phyloP scores from a whole-genome alignment of 2,329 filamentous ascomycete species.

The Phialocephala subalpina region DNA sequence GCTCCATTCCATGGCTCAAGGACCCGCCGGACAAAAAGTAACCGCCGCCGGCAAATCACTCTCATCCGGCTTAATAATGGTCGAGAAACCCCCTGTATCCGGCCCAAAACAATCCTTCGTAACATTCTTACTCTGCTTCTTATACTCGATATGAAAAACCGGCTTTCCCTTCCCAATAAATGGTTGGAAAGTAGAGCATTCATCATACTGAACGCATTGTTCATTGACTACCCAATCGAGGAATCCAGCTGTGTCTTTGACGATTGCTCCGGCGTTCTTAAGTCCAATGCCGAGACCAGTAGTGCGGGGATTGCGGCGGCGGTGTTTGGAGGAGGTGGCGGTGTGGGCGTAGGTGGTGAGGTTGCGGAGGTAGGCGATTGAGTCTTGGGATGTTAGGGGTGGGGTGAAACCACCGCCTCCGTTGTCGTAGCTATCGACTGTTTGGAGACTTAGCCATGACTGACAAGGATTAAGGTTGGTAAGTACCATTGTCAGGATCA shows the following conservation, averaged over 20 bases:
- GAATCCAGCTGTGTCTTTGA: constrained; percentile 54
- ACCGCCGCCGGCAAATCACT: constrained; percentile 1
- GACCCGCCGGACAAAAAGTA: background rate
- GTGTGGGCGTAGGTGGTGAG: constrained; percentile 62
- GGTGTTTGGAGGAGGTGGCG: background rate
- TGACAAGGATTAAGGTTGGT: too few relatives aligned
- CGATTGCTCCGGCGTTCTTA: constrained; percentile 73
- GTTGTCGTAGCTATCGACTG: constrained; percentile 71
- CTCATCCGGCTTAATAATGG: constrained; percentile 28
- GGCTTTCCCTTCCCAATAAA: constrained; percentile 70
- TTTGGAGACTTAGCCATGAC: background rate
- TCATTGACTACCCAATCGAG: constrained; percentile 76
- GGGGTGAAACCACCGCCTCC: constrained; percentile 69
- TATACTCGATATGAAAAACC: constrained; percentile 79
- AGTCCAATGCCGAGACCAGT: constrained; percentile 69
- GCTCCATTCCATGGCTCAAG: background rate
- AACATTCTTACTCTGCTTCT: constrained; percentile 45
- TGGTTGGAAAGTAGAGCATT: constrained; percentile 64
- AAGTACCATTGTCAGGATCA: constrained; percentile 72
- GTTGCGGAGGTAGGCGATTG: constrained; percentile 66
- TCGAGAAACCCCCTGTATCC: constrained; percentile 28
- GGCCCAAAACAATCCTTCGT: constrained; percentile 19
- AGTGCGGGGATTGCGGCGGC: constrained; percentile 18
- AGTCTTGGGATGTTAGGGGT: constrained; percentile 62
- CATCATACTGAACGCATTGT: constrained; percentile 67